Base-by-base conservation (phyloP, 192 early-diverging fungal genomes). In the Dissophora globulifera region DNA sequence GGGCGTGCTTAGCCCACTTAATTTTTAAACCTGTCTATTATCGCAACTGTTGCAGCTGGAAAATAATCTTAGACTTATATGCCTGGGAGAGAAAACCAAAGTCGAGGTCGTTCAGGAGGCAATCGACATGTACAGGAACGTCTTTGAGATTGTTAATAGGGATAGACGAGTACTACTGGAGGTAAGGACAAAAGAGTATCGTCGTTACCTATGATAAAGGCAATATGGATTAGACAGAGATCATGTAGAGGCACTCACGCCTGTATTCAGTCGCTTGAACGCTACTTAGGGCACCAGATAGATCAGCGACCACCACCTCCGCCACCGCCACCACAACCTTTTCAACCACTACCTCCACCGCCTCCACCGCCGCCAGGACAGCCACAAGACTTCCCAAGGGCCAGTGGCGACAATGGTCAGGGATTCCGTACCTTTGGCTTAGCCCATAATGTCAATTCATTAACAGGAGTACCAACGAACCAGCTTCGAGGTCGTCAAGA, bases 21-120 rank as follows among this genome's bases (percentile, higher is more conserved):
- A n/a, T n/a, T n/a, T n/a, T n/a, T n/a, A n/a, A n/a, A n/a, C 11
- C 22, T 3, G 59, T n/a, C 19, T 35, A 33, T 3, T 51, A 10
- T 29, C 20, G 19, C 3, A 40, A 30, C 9, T 10, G 33, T 17
- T 19, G 46, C 63, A 86, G 89, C 90, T 95, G 82, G 96, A 98
- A 65, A 82, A 80, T 3, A 89, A 92, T 69, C 84, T 97, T 50
- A 86, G 86, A 45, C 52, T 59, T 9, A 96, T 98, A 22, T 91
- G 88, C 74, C 74, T 86, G 9, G 95, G 95, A 1, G 23, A 12
- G 33, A 86, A 84, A 38, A 82, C 81, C 0, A 91, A 89, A 48
- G 86, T 85, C 4, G 81, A 90, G 6, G 95, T 97, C 0, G 62
- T 96, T 2, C 60, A 69, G 17, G 86, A 94, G 41, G 84, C 81